phyloP scores from a whole-genome alignment of 75 land plant species.

The Cryptomeria japonica region DNA sequence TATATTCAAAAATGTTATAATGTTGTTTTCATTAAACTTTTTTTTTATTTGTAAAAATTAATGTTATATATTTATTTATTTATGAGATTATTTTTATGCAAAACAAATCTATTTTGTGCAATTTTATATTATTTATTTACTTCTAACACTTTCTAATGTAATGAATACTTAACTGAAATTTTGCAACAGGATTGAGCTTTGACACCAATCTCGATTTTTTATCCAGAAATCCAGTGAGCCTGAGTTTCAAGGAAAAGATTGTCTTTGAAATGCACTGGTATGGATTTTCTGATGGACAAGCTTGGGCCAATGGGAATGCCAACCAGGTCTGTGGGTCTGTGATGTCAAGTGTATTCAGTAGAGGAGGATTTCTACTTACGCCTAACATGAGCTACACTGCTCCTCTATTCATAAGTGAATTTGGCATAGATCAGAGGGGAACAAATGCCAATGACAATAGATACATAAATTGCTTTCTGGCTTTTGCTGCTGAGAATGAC shows the following conservation, averaged over 20 bases:
- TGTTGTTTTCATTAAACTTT: not conserved
- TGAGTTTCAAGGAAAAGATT: conserved; percentile 48
- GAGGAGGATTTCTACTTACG: conserved; percentile 48
- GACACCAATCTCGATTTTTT: conserved; percentile 72
- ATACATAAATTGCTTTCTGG: conserved; percentile 60
- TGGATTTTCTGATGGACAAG: conserved; percentile 40
- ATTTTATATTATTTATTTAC: too few species aligned
- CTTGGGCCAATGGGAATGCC: conserved; percentile 49
- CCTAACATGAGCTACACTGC: conserved; percentile 2
- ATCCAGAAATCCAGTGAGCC: conserved; percentile 17
- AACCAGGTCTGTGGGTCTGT: conserved; percentile 69
- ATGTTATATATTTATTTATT: not conserved
- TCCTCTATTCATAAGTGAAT: conserved; percentile 79
- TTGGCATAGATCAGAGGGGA: conserved; percentile 62
- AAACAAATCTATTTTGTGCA: too few species aligned
- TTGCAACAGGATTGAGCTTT: conserved; percentile 12
- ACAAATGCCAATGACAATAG: conserved; percentile 59
- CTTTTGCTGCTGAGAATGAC: conserved; percentile 55
- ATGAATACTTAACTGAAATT: not conserved
- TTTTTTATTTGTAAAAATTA: not conserved
- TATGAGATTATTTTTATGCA: not conserved
- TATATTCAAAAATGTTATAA: too few species aligned
- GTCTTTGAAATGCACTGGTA: conserved; percentile 92
- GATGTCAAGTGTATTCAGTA: conserved; percentile 18
- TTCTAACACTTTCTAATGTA: not conserved